phyloP scores from a whole-genome alignment of 495 filamentous ascomycete species.

The Podospora conica region DNA sequence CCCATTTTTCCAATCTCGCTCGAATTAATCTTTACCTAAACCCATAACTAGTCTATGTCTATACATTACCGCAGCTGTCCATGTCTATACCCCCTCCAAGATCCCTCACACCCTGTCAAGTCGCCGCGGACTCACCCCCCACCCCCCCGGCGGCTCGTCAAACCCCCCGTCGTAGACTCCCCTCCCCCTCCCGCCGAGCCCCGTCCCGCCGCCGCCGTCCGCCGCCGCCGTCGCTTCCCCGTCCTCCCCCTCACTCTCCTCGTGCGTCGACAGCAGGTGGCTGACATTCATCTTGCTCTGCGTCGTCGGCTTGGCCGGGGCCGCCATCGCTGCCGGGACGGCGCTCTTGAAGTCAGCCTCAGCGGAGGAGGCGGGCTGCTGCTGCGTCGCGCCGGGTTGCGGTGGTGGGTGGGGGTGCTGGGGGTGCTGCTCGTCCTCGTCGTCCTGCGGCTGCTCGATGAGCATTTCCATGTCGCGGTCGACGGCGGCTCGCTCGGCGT shows the following conservation, averaged over 20 bases:
- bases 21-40: background rate
- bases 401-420: background rate
- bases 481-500: slow-evolving; percentile 34
- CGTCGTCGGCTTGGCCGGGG: background rate
- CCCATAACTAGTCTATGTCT: background rate
- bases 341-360: background rate
- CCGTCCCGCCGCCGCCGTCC: background rate
- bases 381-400: too few relatives aligned
- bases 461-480: slow-evolving; percentile 50
- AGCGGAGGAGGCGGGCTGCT: background rate
- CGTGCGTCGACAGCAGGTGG: slow-evolving; percentile 13
- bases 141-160: background rate
- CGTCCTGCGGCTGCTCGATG: slow-evolving; percentile 35
- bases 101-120: background rate
- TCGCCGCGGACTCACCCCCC: too few relatives aligned
- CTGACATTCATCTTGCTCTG: slow-evolving; percentile 21
- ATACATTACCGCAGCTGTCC: background rate
- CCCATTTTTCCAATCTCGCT: background rate
- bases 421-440: slow-evolving; percentile 26
- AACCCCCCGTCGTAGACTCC: background rate
- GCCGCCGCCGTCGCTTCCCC: background rate
- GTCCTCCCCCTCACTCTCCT: slow-evolving; percentile 2
- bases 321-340: too few relatives aligned
- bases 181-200: background rate
- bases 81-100: background rate